phyloP scores from a whole-genome alignment of 164 flowering plant species.

The Litsea cubeba region DNA sequence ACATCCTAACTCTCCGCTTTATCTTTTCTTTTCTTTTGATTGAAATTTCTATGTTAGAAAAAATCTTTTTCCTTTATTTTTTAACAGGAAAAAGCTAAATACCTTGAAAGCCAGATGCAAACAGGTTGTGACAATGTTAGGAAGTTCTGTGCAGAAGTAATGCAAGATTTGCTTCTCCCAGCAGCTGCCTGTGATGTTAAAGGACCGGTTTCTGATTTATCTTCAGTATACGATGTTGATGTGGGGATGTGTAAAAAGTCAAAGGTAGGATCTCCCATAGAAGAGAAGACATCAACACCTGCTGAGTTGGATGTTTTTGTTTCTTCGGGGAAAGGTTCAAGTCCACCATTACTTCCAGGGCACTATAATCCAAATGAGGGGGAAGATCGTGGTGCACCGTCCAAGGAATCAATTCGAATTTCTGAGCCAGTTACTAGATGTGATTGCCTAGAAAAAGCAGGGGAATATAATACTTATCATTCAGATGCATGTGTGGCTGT shows the following conservation, averaged over 20 bases:
- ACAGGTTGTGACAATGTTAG: constrained; percentile 64
- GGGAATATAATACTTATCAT: background rate
- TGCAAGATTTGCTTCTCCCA: constrained; percentile 56
- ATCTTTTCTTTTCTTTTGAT: background rate
- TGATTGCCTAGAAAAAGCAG: background rate
- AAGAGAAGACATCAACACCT: background rate
- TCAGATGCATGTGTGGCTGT: background rate
- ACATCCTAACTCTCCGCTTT: no score
- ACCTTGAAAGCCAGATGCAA: constrained; percentile 68
- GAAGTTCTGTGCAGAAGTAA: constrained; percentile 58
- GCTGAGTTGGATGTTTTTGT: background rate
- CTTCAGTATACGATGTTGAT: background rate
- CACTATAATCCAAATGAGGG: background rate
- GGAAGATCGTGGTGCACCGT: background rate
- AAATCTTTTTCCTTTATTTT: background rate
- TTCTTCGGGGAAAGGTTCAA: background rate
- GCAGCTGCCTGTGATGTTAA: constrained; percentile 15
- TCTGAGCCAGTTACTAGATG: background rate
- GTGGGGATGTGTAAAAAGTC: background rate
- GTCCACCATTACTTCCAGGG: background rate
- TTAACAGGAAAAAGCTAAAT: constrained; percentile 64
- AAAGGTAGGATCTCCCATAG: background rate
- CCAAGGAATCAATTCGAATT: background rate
- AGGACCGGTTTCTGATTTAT: constrained; percentile 7
- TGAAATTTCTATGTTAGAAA: background rate